Evolutionary conservation across 2,329 filamentous ascomycete genomes (phyloP).

Genomic region (Monilinia polystroma): DNA sequence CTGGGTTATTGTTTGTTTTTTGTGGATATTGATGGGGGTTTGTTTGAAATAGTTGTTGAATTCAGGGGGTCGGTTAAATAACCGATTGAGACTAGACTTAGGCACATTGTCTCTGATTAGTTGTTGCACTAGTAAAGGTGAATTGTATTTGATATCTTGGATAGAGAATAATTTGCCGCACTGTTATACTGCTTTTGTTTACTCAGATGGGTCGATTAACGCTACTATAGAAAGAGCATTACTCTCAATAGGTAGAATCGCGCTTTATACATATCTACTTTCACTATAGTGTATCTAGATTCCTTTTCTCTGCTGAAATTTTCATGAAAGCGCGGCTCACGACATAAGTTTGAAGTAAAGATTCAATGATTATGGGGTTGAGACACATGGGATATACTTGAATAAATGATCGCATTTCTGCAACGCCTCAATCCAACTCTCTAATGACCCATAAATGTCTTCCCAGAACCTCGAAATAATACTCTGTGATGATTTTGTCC

Average conservation of each 20-base stretch:
- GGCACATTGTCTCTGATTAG: not conserved
- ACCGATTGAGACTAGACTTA: not conserved
- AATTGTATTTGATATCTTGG: not conserved
- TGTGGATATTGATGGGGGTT: not conserved
- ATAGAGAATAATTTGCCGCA: not conserved
- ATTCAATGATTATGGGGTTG: not conserved
- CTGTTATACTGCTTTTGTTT: not conserved
- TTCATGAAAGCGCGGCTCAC: no score
- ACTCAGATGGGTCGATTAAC: not conserved
- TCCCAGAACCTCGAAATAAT: no score
- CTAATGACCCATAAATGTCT: no score
- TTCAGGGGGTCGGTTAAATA: not conserved
- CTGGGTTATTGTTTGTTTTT: not conserved
- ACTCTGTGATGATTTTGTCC: not conserved
- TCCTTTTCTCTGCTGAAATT: no score
- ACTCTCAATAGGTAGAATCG: not conserved
- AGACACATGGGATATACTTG: not conserved
- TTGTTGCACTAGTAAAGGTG: no score
- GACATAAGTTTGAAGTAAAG: no score
- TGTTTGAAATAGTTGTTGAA: not conserved
- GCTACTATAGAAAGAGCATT: not conserved
- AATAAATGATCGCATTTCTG: not conserved
- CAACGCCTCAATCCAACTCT: not conserved
- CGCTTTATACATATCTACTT: not conserved
- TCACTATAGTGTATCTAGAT: no score